Conservation (phyloP, 129 eudicot species). For the Smallanthus sonchifolius region DNA sequence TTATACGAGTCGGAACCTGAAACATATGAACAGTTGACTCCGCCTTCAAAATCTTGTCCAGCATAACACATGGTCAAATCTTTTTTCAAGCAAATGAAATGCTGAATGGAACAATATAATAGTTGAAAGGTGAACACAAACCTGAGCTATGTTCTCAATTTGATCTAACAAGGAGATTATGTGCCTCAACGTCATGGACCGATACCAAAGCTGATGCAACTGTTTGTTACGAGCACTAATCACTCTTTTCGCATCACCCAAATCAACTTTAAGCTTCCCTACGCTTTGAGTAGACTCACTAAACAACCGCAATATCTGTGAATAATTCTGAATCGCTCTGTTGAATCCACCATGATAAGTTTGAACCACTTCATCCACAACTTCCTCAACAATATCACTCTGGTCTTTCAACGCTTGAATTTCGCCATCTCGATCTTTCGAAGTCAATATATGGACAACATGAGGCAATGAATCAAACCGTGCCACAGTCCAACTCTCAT, state of each 20-base stretch:
- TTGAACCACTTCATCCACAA: slow-evolving; percentile 98
- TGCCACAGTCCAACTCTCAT: slow-evolving; percentile 89
- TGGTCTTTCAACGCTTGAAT: slow-evolving; percentile 77
- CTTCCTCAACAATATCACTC: slow-evolving; percentile 90
- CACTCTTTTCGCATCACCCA: slow-evolving; percentile 76
- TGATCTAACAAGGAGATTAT: slow-evolving; percentile 92
- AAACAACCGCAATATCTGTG: slow-evolving; percentile 92
- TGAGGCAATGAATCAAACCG: slow-evolving; percentile 96
- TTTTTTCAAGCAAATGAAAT: slow-evolving; percentile 14
- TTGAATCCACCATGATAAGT: slow-evolving; percentile 97
- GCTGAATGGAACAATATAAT: slow-evolving; percentile 9
- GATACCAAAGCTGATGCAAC: slow-evolving; percentile 95
- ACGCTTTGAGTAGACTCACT: slow-evolving; percentile 90
- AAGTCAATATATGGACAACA: slow-evolving; percentile 88
- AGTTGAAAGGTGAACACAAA: slow-evolving; percentile 28
- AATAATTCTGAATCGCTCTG: slow-evolving; percentile 96
- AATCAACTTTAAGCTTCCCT: slow-evolving; percentile 70
- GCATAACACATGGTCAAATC: slow-evolving; percentile 7
- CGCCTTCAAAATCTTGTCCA: slow-evolving; percentile 6
- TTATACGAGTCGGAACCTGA: slow-evolving; percentile 94
- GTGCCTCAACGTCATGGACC: slow-evolving; percentile 93
- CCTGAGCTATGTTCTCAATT: slow-evolving; percentile 95
- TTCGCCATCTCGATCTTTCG: slow-evolving; percentile 94
- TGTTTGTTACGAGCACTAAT: slow-evolving; percentile 95
- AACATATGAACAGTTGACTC: slow-evolving; percentile 10